Conservation (phyloP, 2,329 filamentous ascomycete species). For the Fusarium ambrosium region DNA sequence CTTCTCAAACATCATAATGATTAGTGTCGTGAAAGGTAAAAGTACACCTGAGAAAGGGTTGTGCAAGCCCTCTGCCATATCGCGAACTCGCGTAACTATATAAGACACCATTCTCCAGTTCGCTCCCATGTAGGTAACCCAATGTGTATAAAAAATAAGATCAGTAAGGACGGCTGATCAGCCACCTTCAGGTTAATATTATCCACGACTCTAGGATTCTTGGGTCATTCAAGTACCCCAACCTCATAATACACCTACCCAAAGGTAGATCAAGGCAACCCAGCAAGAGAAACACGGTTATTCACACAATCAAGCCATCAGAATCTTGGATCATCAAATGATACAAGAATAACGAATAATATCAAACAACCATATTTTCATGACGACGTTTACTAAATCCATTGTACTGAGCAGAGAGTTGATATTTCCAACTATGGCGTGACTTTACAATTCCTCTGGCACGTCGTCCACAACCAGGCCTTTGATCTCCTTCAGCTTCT, state of each 20-base stretch:
- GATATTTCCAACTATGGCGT: neutral
- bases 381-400: neutral
- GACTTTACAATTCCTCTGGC: neutral
- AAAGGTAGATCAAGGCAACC: too few relatives aligned
- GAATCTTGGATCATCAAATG: neutral
- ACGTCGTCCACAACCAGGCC: neutral
- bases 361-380: neutral
- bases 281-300: too few relatives aligned
- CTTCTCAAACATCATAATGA: neutral
- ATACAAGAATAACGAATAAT: neutral
- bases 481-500: neutral
- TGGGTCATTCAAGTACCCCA: too few relatives aligned
- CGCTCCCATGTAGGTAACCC: neutral
- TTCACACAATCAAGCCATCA: too few relatives aligned
- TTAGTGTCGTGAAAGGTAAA: neutral
- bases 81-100: neutral
- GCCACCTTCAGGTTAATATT: neutral
- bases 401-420: neutral
- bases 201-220: neutral
- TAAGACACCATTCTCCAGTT: neutral
- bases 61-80: neutral
- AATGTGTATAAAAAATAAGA: neutral
- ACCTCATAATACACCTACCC: too few relatives aligned
- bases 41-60: neutral
- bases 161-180: neutral